Evolutionary conservation across 1,284 basidiomycete species (phyloP).

Genomic region (Spongiforma sp.): DNA sequence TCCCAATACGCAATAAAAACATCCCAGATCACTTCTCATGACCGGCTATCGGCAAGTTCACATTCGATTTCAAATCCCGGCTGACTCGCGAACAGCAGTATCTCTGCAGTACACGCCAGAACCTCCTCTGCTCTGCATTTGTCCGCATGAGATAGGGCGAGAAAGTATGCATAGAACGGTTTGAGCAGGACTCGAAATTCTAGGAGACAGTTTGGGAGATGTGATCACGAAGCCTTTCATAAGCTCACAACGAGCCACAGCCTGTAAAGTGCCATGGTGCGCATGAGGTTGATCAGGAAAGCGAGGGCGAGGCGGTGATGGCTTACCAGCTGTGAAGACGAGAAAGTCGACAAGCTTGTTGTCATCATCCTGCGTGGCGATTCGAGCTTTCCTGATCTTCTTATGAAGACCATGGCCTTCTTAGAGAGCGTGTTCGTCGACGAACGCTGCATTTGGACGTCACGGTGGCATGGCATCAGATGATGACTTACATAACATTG

Average conservation of each 20-base stretch:
- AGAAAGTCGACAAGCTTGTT: constrained; percentile 30
- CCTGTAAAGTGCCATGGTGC: constrained; percentile 19
- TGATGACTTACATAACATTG: no score
- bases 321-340: constrained; percentile 32
- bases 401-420: no score
- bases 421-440: no score
- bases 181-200: constrained; percentile 54
- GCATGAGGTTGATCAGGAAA: background rate
- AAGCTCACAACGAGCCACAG: constrained; percentile 22
- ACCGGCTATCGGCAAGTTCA: constrained; percentile 42
- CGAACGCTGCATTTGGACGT: no score
- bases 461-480: no score
- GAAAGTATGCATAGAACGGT: constrained; percentile 47
- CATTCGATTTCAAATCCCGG: constrained; percentile 43
- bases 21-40: no score
- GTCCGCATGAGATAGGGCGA: constrained; percentile 55
- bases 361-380: constrained; percentile 29
- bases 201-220: constrained; percentile 42
- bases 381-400: no score
- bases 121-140: constrained; percentile 61
- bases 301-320: fast-evolving
- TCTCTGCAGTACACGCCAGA: constrained; percentile 51
- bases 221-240: constrained; percentile 30
- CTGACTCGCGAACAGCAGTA: constrained; percentile 47
- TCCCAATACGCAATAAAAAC: no score